Evolutionary conservation across 805 yeast species (phyloP).

Genomic region (Nakazawaea wickerhamii): DNA sequence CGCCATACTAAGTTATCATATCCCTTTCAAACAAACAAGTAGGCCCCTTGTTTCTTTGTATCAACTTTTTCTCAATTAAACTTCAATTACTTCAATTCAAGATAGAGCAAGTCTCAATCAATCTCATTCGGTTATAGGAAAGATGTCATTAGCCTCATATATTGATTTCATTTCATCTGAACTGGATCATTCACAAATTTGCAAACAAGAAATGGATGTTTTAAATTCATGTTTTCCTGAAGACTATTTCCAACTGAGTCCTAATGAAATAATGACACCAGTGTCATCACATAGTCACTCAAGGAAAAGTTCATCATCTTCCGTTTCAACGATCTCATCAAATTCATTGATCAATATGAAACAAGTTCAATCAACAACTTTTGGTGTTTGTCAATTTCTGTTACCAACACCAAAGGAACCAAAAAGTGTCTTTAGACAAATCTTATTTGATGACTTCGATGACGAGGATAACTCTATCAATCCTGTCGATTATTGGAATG

Average conservation of each 20-base stretch:
- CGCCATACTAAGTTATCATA: not conserved
- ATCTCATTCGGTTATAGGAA: not conserved
- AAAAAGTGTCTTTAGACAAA: slow-evolving; percentile 5
- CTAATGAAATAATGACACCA: not conserved
- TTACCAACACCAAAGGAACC: slow-evolving; percentile 2
- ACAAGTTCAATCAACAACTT: not conserved
- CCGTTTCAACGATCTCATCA: not conserved
- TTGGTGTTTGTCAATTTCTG: not conserved
- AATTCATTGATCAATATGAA: not conserved
- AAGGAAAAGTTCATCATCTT: slow-evolving; percentile 2
- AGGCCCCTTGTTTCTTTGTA: not conserved
- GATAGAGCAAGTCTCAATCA: not conserved
- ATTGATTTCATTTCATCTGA: not conserved
- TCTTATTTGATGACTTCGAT: slow-evolving; percentile 4
- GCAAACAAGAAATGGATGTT: not conserved
- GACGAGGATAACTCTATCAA: not conserved
- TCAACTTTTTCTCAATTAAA: not conserved
- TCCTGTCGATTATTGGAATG: not conserved
- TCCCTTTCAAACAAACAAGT: not conserved
- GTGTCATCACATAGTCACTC: not conserved
- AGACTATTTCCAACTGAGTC: not conserved
- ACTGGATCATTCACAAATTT: not conserved
- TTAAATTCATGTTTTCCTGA: not conserved
- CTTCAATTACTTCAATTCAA: not conserved
- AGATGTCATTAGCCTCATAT: not conserved